Percentiles rank a stretch among this genome's conserved stretches.
Evolutionary conservation across 1,139 yeast genomes (phyloP).

Genomic region (Kodamaea anthophila): DNA sequence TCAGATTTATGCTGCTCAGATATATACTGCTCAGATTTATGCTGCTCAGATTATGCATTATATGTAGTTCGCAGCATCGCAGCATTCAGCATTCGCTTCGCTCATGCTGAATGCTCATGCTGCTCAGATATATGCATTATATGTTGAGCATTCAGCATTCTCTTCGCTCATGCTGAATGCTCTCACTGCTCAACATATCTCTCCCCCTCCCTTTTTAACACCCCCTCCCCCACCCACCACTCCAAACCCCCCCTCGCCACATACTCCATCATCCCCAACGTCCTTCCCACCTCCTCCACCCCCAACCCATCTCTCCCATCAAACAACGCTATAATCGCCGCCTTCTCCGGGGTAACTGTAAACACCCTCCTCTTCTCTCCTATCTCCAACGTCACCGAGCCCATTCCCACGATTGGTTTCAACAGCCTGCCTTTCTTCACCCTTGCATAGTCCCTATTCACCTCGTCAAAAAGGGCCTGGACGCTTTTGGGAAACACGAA

Average conservation of each 20-base stretch:
- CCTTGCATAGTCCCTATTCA: constrained; percentile 33
- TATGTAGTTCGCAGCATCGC: no score
- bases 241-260: constrained; percentile 34
- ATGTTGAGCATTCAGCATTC: no score
- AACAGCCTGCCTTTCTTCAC: constrained; percentile 56
- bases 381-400: constrained; percentile 56
- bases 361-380: constrained; percentile 42
- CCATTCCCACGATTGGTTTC: constrained; percentile 53
- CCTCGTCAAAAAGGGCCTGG: constrained; percentile 32
- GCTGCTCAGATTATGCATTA: no score
- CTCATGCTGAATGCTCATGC: no score
- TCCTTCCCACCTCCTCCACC: constrained; percentile 19
- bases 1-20: no score
- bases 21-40: no score
- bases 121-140: no score
- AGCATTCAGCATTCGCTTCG: no score
- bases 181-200: no score
- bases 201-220: constrained; percentile 26
- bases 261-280: constrained; percentile 33
- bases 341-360: constrained; percentile 64
- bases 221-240: constrained; percentile 53
- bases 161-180: no score
- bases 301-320: constrained; percentile 28
- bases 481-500: constrained; percentile 45
- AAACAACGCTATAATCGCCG: constrained; percentile 56